Percentiles rank a stretch among this genome's conserved stretches.
Evolutionary conservation across 2,329 filamentous ascomycete genomes (phyloP).

Genomic region (Phyllosticta citribraziliensis): DNA sequence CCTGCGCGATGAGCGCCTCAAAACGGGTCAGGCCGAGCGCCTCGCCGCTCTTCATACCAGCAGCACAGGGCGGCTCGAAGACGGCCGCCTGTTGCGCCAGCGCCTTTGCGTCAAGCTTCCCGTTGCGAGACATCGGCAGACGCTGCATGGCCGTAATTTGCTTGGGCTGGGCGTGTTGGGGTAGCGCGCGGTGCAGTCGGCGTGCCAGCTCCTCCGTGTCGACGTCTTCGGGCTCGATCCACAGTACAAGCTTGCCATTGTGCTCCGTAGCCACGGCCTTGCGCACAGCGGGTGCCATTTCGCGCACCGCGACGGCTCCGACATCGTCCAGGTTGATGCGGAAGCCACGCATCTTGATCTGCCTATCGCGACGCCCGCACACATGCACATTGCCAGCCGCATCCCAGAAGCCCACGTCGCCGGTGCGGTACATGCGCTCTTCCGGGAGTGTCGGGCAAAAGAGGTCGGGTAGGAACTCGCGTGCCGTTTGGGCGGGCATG

Average conservation of each 20-base stretch:
- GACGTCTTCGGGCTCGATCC: slow-evolving; percentile 11
- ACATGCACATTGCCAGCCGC: slow-evolving; percentile 45
- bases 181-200: not conserved
- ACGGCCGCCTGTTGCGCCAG: slow-evolving; percentile 12
- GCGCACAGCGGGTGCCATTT: not conserved
- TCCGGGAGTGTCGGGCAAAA: slow-evolving; percentile 11
- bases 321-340: slow-evolving; percentile 34
- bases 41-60: not conserved
- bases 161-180: not conserved
- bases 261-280: not conserved
- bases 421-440: slow-evolving; percentile 40
- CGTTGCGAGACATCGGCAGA: slow-evolving; percentile 13
- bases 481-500: slow-evolving; percentile 18
- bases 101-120: slow-evolving; percentile 26
- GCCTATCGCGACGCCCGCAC: slow-evolving; percentile 53
- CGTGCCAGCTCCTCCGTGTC: slow-evolving; percentile 7
- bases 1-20: slow-evolving; percentile 9
- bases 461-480: slow-evolving; percentile 24
- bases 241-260: not conserved
- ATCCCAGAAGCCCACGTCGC: not conserved
- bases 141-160: slow-evolving; percentile 1
- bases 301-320: slow-evolving; percentile 37
- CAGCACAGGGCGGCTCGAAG: not conserved
- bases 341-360: slow-evolving; percentile 39
- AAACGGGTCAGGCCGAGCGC: not conserved